These are phyloP conservation scores for Termitomyces sp. DNA, from an alignment of 768 basidiomycete genomes.

Conservation along the genomic window DNA sequence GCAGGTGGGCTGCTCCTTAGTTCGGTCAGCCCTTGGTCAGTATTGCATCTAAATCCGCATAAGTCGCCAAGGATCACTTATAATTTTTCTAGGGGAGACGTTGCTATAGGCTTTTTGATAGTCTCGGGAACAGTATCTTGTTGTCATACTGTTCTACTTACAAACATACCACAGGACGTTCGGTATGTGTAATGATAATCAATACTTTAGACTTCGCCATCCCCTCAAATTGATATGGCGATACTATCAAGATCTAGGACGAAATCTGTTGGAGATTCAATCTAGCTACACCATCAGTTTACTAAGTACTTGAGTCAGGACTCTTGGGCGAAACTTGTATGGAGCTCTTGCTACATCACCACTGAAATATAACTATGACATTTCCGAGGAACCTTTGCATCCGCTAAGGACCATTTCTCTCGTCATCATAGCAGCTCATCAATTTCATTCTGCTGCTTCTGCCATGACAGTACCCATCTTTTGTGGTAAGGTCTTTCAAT, in stretches of 20 bases:
- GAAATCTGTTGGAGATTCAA: neutral
- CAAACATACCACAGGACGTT: neutral
- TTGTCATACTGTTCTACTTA: neutral
- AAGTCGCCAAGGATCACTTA: constrained; percentile 2
- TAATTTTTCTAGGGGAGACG: constrained; percentile 32
- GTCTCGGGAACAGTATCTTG: neutral
- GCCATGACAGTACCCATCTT: neutral
- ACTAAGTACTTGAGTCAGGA: neutral
- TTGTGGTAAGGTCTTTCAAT: neutral
- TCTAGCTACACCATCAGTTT: too few species aligned
- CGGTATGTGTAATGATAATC: neutral
- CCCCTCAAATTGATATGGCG: neutral
- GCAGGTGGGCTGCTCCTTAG: constrained; percentile 82
- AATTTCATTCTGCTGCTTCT: neutral
- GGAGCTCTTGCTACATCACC: too few species aligned
- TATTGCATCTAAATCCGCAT: constrained; percentile 1
- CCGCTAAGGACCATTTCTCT: neutral
- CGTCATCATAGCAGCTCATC: neutral
- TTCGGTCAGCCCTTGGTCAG: constrained; percentile 77
- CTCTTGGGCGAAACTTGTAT: neutral
- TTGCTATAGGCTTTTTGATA: constrained; percentile 24
- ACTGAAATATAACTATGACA: neutral
- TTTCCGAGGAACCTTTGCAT: neutral
- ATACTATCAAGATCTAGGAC: neutral
- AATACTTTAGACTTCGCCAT: neutral